These are phyloP conservation scores for Fusarium albidum DNA, from an alignment of 2,329 filamentous ascomycete genomes.

Conservation along the genomic window DNA sequence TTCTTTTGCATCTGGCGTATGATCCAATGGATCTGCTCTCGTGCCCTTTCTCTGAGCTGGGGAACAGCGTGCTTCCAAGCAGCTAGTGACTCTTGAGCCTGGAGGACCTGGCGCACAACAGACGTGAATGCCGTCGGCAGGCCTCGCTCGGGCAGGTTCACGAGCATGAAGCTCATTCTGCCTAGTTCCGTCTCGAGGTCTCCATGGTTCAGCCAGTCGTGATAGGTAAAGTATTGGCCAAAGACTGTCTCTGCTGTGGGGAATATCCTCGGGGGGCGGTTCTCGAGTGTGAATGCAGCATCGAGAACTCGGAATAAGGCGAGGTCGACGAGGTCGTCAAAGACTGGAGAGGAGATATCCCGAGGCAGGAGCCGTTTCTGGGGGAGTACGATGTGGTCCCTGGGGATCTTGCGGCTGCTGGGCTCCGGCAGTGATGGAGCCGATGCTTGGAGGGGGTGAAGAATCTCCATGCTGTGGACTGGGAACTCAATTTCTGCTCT, in stretches of 20 bases:
- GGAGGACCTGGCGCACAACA: neutral
- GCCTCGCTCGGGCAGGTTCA: neutral
- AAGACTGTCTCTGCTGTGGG: neutral
- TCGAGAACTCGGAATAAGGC: slow-evolving; percentile 2
- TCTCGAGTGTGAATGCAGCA: neutral
- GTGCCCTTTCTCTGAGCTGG: neutral
- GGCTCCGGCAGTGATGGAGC: neutral
- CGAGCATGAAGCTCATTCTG: slow-evolving; percentile 1
- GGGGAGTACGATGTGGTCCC: neutral
- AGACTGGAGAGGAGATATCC: neutral
- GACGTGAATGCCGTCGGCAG: neutral
- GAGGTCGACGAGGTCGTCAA: slow-evolving; percentile 2
- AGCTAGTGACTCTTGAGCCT: neutral
- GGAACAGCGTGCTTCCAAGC: neutral
- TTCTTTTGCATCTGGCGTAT: neutral
- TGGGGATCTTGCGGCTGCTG: neutral
- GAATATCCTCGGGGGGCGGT: neutral
- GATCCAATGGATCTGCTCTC: neutral
- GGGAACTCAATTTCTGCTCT: too few relatives aligned
- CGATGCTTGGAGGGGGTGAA: neutral
- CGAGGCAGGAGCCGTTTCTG: neutral
- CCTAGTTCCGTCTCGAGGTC: slow-evolving; percentile 1
- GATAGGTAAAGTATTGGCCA: neutral
- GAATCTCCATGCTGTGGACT: slow-evolving; percentile 1
- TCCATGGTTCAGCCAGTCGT: neutral